phyloP scores from a whole-genome alignment of 139 green algal species.

The Tetraselmis striata region DNA sequence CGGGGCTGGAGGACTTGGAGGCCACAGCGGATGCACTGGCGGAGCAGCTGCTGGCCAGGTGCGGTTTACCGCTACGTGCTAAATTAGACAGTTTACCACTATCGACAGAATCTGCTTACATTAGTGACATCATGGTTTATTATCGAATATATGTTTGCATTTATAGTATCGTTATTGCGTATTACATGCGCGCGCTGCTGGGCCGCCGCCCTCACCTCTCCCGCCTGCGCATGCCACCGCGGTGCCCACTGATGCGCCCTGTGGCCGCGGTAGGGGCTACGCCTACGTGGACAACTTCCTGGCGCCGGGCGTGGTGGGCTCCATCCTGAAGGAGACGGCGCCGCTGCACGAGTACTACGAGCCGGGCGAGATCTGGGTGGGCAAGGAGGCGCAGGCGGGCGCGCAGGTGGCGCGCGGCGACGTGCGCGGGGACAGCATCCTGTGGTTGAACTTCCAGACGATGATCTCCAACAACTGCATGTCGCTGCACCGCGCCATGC shows the following conservation, averaged over 20 bases:
- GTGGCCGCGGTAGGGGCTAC: not conserved
- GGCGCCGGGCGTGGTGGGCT: not conserved
- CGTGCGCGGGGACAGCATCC: not conserved
- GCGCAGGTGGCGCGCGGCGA: slow-evolving; percentile 18
- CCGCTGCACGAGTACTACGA: slow-evolving; percentile 19
- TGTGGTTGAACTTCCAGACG: not conserved
- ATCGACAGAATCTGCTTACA: no score
- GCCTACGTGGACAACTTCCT: not conserved
- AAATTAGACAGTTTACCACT: not conserved
- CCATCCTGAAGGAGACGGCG: slow-evolving; percentile 15
- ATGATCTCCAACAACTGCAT: not conserved
- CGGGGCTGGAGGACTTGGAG: not conserved
- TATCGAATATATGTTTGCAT: no score
- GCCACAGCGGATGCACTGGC: not conserved
- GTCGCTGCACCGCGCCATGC: not conserved
- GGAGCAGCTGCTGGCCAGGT: not conserved
- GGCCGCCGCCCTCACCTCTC: not conserved
- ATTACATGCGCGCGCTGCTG: no score
- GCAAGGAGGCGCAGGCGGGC: slow-evolving; percentile 34
- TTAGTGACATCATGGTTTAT: no score
- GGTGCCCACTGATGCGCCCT: not conserved
- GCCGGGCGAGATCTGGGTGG: slow-evolving; percentile 40
- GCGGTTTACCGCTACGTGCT: not conserved
- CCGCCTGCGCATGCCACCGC: not conserved
- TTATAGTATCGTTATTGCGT: no score